Evolutionary conservation across 129 eudicot genomes (phyloP), one percentile per base, ranked within the genome.

Genomic region (Centella asiatica): DNA sequence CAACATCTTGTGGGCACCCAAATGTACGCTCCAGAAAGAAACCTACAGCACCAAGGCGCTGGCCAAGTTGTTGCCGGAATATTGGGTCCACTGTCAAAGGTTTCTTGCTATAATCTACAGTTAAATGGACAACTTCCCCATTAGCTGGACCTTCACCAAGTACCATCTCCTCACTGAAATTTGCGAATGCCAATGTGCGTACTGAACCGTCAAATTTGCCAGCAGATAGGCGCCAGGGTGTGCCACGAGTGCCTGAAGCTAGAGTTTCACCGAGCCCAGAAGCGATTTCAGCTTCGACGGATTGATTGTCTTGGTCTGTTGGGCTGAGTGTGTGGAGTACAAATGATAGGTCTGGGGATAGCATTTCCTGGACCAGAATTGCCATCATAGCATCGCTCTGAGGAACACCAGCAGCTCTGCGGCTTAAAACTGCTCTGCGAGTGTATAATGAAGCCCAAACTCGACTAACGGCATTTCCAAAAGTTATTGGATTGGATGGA

Each of bases 401-500:
- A 14, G 87, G 77, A 61, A 90, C 97, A 22, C 89, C 81, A 9
- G 89, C 95, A 39, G 85, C 81, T 67, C 94, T 76, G 6, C 97
- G 83, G 75, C 97, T 90, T 57, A 90, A 58, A 65, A 90, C 97
- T 24, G 95, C 97, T 63, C 97, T 51, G 0, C 95, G 95, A 13
- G 97, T 86, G 80, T 90, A 90, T 10, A 90, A 68, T 0, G 97
- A 90, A 36, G 95, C 97, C 97, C 97, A 90, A n/a, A 90, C 97
- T 10, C 87, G 89, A 54, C 79, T 71, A 19, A 90, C 80, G 0
- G 95, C 89, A 0, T 73, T 69, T 12, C 87, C 90, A 3, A 90
- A 84, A 44, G 63, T 66, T 54, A 26, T 57, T 8, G 94, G 94
- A 68, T 84, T 84, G 25, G 97, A 83, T 27, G 77, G 89, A 84